phyloP scores from a whole-genome alignment of 495 filamentous ascomycete species.

The Talaromyces ruber region DNA sequence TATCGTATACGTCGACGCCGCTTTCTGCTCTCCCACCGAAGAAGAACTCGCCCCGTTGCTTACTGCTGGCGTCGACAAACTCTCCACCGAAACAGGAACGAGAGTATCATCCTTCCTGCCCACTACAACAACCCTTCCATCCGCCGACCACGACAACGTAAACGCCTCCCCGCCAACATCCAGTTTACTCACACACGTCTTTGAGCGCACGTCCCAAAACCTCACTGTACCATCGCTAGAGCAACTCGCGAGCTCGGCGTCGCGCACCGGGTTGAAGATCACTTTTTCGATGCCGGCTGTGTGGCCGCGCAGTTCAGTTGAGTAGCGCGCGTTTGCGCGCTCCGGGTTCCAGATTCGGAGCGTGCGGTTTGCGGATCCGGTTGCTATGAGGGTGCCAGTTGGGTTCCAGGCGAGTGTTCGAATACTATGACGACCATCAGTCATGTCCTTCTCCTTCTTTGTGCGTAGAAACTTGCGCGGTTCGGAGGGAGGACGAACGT shows the following conservation, averaged over 20 bases:
- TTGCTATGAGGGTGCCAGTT: constrained; percentile 76
- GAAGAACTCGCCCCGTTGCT: constrained; percentile 7
- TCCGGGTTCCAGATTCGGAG: constrained; percentile 91
- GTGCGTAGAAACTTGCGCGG: neutral
- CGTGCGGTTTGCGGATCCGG: constrained; percentile 72
- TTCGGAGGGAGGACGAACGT: constrained; percentile 30
- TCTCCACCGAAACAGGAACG: constrained; percentile 50
- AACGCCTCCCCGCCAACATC: constrained; percentile 79
- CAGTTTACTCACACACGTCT: constrained; percentile 66
- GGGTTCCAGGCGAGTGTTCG: constrained; percentile 87
- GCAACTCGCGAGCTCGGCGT: constrained; percentile 81
- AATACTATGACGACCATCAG: constrained; percentile 26
- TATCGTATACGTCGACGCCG: constrained; percentile 28
- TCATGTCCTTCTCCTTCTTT: neutral
- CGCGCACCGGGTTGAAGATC: constrained; percentile 79
- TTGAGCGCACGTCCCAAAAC: constrained; percentile 89
- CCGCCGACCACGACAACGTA: constrained; percentile 79
- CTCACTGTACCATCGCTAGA: constrained; percentile 77
- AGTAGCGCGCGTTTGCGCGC: constrained; percentile 66
- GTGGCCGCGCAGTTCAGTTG: constrained; percentile 82
- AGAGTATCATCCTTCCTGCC: constrained; percentile 77
- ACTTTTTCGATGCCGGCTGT: constrained; percentile 72
- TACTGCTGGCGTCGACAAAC: constrained; percentile 28
- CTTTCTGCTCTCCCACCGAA: neutral
- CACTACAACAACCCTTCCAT: constrained; percentile 71